These are phyloP conservation scores for Pseudonitzschia multistriata DNA, from an alignment of 108 stramenopile genomes.

Conservation along the genomic window DNA sequence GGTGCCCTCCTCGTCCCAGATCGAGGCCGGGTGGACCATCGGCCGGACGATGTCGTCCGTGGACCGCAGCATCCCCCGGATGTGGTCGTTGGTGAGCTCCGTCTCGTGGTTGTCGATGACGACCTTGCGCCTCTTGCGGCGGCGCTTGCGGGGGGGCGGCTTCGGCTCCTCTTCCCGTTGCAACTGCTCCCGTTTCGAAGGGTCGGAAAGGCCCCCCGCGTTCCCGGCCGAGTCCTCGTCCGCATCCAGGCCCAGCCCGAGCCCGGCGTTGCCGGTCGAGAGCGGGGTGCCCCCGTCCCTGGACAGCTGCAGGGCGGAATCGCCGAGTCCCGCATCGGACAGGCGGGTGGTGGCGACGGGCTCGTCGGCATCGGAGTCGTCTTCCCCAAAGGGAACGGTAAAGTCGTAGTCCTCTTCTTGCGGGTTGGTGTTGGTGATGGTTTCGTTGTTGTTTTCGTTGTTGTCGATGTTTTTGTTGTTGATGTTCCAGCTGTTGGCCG, in stretches of 20 bases:
- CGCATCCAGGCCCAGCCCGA: background rate
- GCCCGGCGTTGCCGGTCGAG: background rate
- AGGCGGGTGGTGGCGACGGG: conserved; percentile 1
- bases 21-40: conserved; percentile 55
- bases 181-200: background rate
- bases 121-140: conserved; percentile 79
- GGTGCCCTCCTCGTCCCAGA: conserved; percentile 41
- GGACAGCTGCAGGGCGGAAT: conserved; percentile 39
- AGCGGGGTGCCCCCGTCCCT: background rate
- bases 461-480: background rate
- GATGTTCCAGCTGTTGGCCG: background rate
- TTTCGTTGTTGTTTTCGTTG: background rate
- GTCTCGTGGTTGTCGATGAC: conserved; percentile 83
- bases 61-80: conserved; percentile 71
- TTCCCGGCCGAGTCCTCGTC: conserved; percentile 2
- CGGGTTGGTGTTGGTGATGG: background rate
- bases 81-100: conserved; percentile 72
- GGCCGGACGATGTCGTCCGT: conserved; percentile 67
- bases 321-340: conserved; percentile 39
- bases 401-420: conserved; percentile 39
- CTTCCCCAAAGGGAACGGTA: conserved; percentile 52
- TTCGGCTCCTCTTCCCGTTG: conserved; percentile 26
- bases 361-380: conserved; percentile 17
- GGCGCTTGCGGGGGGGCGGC: conserved; percentile 40
- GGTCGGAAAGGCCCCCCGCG: too few species aligned